Evolutionary conservation across 345 rosid species (phyloP).

Genomic region (Geranium rotundifolium): DNA sequence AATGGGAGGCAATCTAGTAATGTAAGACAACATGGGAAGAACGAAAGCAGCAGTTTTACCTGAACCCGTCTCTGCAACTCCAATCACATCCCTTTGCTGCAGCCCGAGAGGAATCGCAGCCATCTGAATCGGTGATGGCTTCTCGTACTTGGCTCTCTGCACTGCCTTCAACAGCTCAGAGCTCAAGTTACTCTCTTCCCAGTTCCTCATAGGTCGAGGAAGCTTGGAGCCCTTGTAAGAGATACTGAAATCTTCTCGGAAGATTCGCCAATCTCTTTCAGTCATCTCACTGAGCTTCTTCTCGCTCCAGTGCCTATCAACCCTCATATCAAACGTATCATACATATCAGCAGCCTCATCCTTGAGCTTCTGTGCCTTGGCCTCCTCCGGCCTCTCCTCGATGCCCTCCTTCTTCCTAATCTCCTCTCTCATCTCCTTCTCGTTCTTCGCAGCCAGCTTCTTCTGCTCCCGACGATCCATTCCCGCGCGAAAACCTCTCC

Average conservation of each 20-base stretch:
- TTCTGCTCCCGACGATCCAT: constrained; percentile 97
- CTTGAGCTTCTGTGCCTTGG: constrained; percentile 54
- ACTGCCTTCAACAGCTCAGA: constrained; percentile 70
- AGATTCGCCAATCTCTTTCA: constrained; percentile 94
- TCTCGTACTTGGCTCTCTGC: constrained; percentile 81
- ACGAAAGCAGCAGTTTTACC: constrained; percentile 98
- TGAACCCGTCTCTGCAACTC: constrained; percentile 93
- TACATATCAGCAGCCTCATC: constrained; percentile 81
- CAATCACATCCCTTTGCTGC: constrained; percentile 91
- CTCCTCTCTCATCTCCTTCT: constrained; percentile 82
- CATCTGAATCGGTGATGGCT: constrained; percentile 87
- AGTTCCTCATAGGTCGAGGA: constrained; percentile 88
- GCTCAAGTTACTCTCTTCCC: constrained; percentile 74
- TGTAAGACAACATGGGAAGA: constrained; percentile 87
- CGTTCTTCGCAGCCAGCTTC: constrained; percentile 81
- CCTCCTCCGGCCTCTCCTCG: constrained; percentile 84
- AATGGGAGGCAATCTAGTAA: constrained; percentile 67
- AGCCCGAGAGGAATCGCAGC: constrained; percentile 84
- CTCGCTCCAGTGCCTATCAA: constrained; percentile 86
- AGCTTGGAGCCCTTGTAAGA: constrained; percentile 90
- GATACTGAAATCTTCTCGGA: constrained; percentile 81
- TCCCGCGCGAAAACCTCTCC: constrained; percentile 88
- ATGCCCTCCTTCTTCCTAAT: constrained; percentile 71
- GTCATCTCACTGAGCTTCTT: constrained; percentile 89
- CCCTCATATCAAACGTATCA: constrained; percentile 88